Evolutionary conservation across 129 eudicot genomes (phyloP), one percentile per base, ranked within the genome.

Genomic region (Apium graveolens): DNA sequence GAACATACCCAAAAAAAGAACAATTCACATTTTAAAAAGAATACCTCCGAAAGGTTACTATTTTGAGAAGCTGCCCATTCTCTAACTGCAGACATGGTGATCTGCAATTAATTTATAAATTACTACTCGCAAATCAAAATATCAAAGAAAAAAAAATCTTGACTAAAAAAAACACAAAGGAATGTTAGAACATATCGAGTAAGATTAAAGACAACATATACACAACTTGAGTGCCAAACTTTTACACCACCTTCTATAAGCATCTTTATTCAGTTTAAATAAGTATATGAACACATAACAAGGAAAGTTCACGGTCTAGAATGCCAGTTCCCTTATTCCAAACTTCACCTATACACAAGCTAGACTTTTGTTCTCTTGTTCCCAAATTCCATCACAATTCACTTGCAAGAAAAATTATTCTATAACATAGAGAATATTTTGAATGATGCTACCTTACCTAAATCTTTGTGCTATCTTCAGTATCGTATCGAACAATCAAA

Each of bases 21-120:
- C 63, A 8, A 3, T 75, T 29, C 29, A 66, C 68, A 55, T 69
- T 37, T n/a, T 38, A 53, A 53, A 49, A 38, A 38, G 21, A 26
- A 18, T 31, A 95, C 98, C 97, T 95, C 92, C 45, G 92, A 87
- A 80, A 95, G 96, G 87, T 91, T 90, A 75, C 87, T 84, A 84
- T 87, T 89, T 84, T 91, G 97, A 79, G 92, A 81, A 70, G 87
- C 90, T 51, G 90, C 90, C 90, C 90, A 87, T 82, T 87, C 90
- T 81, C 90, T 87, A 38, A 87, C 88, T 12, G 90, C 90, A 32
- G 90, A 87, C 90, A 87, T 87, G 35, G 90, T 87, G 78, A 87
- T 87, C 90, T 87, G 73, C 82, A 57, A 48, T 9, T n/a, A 3
- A 18, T n/a, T 5, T 13, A 39, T 42, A 42, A 24, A 70, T 21